Evolutionary conservation across 768 basidiomycete species (phyloP).

Genomic region (Exsudoporus frostii): DNA sequence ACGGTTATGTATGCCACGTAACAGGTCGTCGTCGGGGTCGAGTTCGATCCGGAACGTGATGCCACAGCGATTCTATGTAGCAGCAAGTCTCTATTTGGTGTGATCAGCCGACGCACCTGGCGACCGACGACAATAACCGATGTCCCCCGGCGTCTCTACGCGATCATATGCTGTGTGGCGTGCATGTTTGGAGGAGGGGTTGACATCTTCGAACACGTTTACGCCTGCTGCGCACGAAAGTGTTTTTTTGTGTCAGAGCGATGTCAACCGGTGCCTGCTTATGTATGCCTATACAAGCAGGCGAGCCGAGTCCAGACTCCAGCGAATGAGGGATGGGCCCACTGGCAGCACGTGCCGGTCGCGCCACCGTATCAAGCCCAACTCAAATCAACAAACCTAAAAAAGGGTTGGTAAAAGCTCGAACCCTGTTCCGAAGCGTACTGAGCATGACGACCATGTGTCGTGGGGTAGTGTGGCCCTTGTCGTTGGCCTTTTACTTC

Average conservation of each 20-base stretch:
- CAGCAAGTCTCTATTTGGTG: too few relatives aligned
- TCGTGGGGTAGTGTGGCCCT: background rate
- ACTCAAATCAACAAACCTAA: background rate
- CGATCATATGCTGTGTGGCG: constrained; percentile 10
- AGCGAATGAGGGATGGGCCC: too few relatives aligned
- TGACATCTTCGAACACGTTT: background rate
- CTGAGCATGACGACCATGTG: too few relatives aligned
- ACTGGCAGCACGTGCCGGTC: too few relatives aligned
- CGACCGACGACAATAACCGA: background rate
- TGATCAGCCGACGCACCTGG: background rate
- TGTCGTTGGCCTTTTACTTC: background rate
- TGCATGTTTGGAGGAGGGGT: constrained; percentile 4
- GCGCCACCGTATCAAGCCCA: background rate
- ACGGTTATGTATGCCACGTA: background rate
- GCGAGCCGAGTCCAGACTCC: too few relatives aligned
- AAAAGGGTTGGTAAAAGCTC: background rate
- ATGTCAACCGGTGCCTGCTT: background rate
- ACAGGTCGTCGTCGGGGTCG: background rate
- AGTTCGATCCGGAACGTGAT: background rate
- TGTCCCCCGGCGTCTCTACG: background rate
- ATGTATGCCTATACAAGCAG: too few relatives aligned
- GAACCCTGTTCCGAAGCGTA: too few relatives aligned
- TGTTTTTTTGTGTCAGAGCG: background rate
- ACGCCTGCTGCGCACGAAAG: background rate
- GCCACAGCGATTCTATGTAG: too few relatives aligned